Evolutionary conservation across 2,329 filamentous ascomycete species (phyloP), one percentile per base, ranked within the genome.

Genomic region (Rhexocercosporidium sp.): DNA sequence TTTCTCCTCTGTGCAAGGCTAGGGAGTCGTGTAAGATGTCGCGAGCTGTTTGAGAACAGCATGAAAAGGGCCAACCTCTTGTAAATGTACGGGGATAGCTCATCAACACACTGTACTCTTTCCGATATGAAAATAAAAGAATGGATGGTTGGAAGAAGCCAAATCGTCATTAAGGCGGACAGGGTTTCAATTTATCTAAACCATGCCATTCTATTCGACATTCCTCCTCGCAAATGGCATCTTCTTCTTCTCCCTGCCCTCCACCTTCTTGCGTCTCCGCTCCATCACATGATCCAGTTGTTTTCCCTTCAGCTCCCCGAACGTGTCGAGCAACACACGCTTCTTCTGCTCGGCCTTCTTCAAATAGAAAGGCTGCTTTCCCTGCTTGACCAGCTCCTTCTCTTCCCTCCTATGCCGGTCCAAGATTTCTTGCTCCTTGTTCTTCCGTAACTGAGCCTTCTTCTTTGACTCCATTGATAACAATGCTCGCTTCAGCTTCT

Each of bases 271-370:
- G 79, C 93, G 84, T 81, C 91, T 89, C 77, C 92, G 86, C 84
- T 96, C 93, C 75, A 98, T 92, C 16, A 90, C 89, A 82, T 90
- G 91, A 70, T 96, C 92, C 67, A 94, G 87, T 80, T 97, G 90
- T 78, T 90, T 91, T 77, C 91, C 91, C 80, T 92, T 96, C 90
- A 98, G 91, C 67, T 87, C 86, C 74, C 90, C 86, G 80, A 92
- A 97, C 77, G 91, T 88, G 74, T 96, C 90, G 76, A 92, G 83
- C 69, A 97, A 82, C 65, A 94, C 84, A 79, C 90, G 84, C 84
- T 95, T 93, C 89, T 96, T 97, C 83, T 96, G 88, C 81, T 97
- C 95, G 76, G 90, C 89, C 82, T 90, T 90, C 87, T 99, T 99
- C 75, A 98, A 82, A 80, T 93, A 98, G 81, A 94, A 99, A 0